Percentiles rank a stretch among this genome's conserved stretches.
phyloP scores from a whole-genome alignment of 2,329 filamentous ascomycete genomes.

The Diaporthe australafricana region DNA sequence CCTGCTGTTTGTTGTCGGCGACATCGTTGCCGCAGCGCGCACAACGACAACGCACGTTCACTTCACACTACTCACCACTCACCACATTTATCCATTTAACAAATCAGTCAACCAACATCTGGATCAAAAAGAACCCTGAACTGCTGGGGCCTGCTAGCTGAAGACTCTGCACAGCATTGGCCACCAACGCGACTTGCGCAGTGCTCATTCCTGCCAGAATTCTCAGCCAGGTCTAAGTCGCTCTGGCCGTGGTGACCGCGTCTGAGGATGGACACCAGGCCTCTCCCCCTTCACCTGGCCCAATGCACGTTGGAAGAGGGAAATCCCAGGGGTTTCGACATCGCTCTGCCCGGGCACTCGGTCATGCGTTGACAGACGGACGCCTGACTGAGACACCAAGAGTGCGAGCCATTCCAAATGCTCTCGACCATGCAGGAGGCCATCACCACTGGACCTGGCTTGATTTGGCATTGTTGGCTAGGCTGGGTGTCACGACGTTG shows the following conservation, averaged over 20 bases:
- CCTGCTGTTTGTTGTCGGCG: not conserved
- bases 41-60: too few species aligned
- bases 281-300: not conserved
- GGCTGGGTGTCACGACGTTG: constrained; percentile 17
- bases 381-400: not conserved
- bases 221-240: constrained; percentile 23
- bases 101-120: not conserved
- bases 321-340: not conserved
- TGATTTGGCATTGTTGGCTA: not conserved
- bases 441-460: constrained; percentile 2
- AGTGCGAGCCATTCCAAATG: not conserved
- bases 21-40: too few species aligned
- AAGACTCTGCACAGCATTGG: not conserved
- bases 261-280: not conserved
- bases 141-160: constrained; percentile 4
- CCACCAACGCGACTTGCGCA: not conserved
- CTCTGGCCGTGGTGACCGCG: not conserved
- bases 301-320: not conserved
- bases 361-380: not conserved
- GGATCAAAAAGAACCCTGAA: not conserved
- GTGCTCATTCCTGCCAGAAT: constrained; percentile 24
- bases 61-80: too few species aligned
- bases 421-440: constrained; percentile 3
- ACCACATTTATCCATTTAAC: not conserved
- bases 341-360: not conserved